Conservation (phyloP, 2,329 filamentous ascomycete species). For the Cladobotryum mycophilum region DNA sequence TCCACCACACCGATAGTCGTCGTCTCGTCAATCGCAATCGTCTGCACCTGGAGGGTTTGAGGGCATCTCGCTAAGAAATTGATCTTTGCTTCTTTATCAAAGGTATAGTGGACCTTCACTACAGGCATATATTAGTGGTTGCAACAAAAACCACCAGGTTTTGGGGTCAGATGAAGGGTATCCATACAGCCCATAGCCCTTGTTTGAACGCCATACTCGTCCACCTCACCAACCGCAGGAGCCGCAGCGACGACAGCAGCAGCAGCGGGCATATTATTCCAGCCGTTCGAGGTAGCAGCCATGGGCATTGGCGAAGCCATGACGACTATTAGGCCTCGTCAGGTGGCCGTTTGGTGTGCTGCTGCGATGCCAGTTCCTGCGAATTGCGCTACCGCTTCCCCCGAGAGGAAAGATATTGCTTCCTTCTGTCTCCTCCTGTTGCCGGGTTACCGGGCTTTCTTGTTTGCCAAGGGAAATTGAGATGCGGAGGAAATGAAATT, state of each 20-base stretch:
- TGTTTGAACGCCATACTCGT: conserved; percentile 48
- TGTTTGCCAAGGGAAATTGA: no score
- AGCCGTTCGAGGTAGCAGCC: conserved; percentile 25
- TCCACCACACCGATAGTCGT: conserved; percentile 83
- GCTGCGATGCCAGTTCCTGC: no score
- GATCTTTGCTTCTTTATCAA: conserved; percentile 81
- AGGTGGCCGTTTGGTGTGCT: background rate
- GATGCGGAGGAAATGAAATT: background rate
- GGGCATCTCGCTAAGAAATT: conserved; percentile 86
- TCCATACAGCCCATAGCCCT: conserved; percentile 62
- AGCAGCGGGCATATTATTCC: conserved; percentile 21
- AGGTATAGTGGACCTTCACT: conserved; percentile 98
- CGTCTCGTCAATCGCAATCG: conserved; percentile 71
- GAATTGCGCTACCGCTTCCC: no score
- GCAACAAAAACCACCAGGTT: background rate
- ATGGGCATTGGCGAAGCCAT: conserved; percentile 36
- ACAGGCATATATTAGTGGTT: conserved; percentile 12
- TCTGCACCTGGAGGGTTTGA: conserved; percentile 71
- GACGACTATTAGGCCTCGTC: conserved; percentile 12
- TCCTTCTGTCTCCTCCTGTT: no score
- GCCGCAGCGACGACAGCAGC: no score
- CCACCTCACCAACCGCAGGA: conserved; percentile 25
- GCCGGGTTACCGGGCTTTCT: no score
- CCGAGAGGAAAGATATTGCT: no score
- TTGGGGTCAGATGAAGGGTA: conserved; percentile 5